phyloP scores from a whole-genome alignment of 2,329 filamentous ascomycete genomes.

The Leptoxyphium fumago region DNA sequence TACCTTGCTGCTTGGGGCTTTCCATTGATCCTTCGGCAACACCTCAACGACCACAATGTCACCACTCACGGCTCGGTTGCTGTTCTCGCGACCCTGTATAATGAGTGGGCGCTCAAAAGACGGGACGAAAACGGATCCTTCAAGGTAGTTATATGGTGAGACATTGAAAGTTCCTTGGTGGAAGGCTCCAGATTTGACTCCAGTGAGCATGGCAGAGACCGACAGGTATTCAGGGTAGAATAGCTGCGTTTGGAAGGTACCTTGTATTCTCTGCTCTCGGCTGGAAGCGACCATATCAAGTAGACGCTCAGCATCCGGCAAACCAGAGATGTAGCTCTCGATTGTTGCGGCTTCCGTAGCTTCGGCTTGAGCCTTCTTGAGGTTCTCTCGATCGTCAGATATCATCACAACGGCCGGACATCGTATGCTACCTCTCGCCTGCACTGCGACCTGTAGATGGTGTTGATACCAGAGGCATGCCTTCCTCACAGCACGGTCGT shows the following conservation, averaged over 20 bases:
- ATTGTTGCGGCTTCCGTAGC: constrained; percentile 52
- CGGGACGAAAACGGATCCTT: constrained; percentile 79
- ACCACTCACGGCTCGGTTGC: constrained; percentile 83
- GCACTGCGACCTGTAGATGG: constrained; percentile 54
- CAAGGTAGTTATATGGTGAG: constrained; percentile 94
- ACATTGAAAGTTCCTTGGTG: constrained; percentile 95
- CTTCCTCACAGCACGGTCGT: constrained; percentile 77
- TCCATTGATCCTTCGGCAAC: constrained; percentile 90
- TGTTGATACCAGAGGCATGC: constrained; percentile 83
- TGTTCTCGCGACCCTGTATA: constrained; percentile 83
- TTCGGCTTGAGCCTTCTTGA: constrained; percentile 66
- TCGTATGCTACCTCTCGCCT: constrained; percentile 37
- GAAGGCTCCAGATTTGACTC: constrained; percentile 71
- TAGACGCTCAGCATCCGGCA: constrained; percentile 72
- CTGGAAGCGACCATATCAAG: constrained; percentile 86
- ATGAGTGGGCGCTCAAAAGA: constrained; percentile 82
- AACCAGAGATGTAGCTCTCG: constrained; percentile 62
- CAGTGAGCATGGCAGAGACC: constrained; percentile 86
- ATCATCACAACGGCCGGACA: constrained; percentile 78
- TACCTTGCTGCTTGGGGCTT: constrained; percentile 85
- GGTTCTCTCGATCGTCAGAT: constrained; percentile 79
- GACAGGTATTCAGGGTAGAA: constrained; percentile 84
- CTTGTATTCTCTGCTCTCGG: constrained; percentile 50
- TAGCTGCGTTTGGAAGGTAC: constrained; percentile 52
- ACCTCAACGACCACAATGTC: constrained; percentile 90